Evolutionary conservation across 2,329 filamentous ascomycete species (phyloP), one percentile per base, ranked within the genome.

Genomic region (Aureobasidium sp.): DNA sequence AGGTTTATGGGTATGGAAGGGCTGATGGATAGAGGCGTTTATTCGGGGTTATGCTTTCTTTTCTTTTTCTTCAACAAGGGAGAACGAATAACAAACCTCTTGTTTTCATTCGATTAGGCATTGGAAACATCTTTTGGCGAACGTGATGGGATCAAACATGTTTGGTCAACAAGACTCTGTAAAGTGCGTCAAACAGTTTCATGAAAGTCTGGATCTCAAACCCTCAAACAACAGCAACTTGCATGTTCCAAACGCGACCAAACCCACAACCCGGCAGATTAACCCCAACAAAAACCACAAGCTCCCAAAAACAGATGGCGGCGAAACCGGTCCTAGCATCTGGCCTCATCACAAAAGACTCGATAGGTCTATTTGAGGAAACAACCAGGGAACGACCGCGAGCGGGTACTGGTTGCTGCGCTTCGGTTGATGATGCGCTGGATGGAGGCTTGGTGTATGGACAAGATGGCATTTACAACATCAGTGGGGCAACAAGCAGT

Each of bases 371-470:
- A 11, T 37, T 45, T 27, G 53, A 35, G 21, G 53, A 35, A 15
- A 35, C 6, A 40, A 15, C 27, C 4, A 35, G 13, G 10, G 23
- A 42, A 47, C 23, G 64, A 62, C 38, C 55, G 46, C 60, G 49
- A 25, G 54, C 74, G 1, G 60, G 49, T 1, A 71, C 65, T 2
- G 68, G 70, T 2, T 66, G 68, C 7, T 65, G 68, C 6, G 57
- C 62, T 27, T 66, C 66, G 9, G 60, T 78, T 21, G 74, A 78
- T 67, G 65, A 65, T 3, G 69, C 67, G 10, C 64, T 79, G 3
- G 63, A 62, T 1, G 74, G 74, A 2, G 76, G 74, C 3, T 54
- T 78, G 23, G 67, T 69, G 15, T 71, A 67, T 54, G 70, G 69
- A 21, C 33, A 43, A n/a, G 73, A 70, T 10, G 63, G 65, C 1